A percentile compares a stretch with the other conserved stretches of the same genome.
These are phyloP conservation scores for Amanita phalloides DNA, from an alignment of 768 basidiomycete species.

Conservation along the genomic window DNA sequence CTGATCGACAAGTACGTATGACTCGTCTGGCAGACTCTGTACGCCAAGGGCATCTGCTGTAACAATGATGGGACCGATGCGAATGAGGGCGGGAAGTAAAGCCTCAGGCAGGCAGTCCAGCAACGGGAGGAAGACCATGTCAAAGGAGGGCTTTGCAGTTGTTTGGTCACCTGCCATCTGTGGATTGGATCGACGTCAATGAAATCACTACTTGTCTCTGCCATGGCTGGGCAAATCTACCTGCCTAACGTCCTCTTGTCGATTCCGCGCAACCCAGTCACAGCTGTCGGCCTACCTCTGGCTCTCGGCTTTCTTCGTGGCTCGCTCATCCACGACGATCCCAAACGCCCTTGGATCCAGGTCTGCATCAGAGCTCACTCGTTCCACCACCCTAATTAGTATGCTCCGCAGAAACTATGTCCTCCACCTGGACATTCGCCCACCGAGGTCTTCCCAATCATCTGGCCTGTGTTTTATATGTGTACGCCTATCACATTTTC, in stretches of 20 bases:
- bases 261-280: slow-evolving; percentile 44
- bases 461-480: slow-evolving; percentile 42
- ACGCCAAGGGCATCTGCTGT: slow-evolving; percentile 22
- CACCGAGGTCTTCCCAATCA: slow-evolving; percentile 43
- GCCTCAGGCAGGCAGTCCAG: slow-evolving; percentile 36
- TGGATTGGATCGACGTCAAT: neutral
- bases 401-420: slow-evolving; percentile 27
- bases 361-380: slow-evolving; percentile 18
- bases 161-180: neutral
- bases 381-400: neutral
- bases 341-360: slow-evolving; percentile 47
- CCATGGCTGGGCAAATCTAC: slow-evolving; percentile 22
- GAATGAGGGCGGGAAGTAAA: slow-evolving; percentile 50
- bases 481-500: slow-evolving; percentile 11
- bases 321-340: slow-evolving; percentile 32
- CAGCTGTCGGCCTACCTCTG: slow-evolving; percentile 50
- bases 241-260: slow-evolving; percentile 41
- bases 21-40: slow-evolving; percentile 23
- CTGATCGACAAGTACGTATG: slow-evolving; percentile 48
- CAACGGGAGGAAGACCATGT: slow-evolving; percentile 51
- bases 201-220: slow-evolving; percentile 13
- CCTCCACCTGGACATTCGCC: slow-evolving; percentile 44
- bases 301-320: slow-evolving; percentile 44
- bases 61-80: slow-evolving; percentile 71
- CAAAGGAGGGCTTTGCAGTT: neutral